Evolutionary conservation across 306 rosid species (phyloP).

Genomic region (Alnus rubra): DNA sequence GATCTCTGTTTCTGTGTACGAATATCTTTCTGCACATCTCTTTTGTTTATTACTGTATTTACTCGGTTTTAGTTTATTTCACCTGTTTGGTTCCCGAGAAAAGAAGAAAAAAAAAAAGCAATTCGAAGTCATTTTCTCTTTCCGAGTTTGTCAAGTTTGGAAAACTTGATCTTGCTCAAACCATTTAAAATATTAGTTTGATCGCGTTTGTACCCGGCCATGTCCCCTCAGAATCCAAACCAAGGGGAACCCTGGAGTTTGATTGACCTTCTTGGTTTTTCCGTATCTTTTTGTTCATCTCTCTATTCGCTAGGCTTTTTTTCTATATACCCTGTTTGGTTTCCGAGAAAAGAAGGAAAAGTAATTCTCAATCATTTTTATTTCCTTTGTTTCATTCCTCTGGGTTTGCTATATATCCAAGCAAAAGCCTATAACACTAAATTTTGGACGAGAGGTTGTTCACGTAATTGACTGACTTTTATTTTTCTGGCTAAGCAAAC

Average conservation of each 20-base stretch:
- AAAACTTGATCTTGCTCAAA: neutral
- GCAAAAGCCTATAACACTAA: neutral
- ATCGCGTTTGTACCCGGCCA: too few species aligned
- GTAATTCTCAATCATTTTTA: slow-evolving; percentile 5
- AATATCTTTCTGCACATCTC: neutral
- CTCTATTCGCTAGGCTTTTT: neutral
- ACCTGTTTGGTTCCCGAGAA: slow-evolving; percentile 7
- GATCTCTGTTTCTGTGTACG: neutral
- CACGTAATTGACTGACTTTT: neutral
- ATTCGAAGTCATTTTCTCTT: neutral
- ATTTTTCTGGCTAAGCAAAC: neutral
- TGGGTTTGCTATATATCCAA: neutral
- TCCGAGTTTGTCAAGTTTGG: neutral
- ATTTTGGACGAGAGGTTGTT: neutral
- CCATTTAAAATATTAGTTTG: neutral
- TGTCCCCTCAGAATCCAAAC: too few species aligned
- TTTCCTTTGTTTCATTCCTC: neutral
- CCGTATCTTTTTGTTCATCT: too few species aligned
- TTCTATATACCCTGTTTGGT: neutral
- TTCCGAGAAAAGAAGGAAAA: slow-evolving; percentile 9
- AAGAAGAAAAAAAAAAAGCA: neutral
- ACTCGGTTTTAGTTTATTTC: neutral
- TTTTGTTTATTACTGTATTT: neutral
- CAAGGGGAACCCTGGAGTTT: too few species aligned
- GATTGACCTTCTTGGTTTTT: too few species aligned